Evolutionary conservation across 2,329 filamentous ascomycete species (phyloP), one percentile per base, ranked within the genome.

Genomic region (Colletotrichum sp.): DNA sequence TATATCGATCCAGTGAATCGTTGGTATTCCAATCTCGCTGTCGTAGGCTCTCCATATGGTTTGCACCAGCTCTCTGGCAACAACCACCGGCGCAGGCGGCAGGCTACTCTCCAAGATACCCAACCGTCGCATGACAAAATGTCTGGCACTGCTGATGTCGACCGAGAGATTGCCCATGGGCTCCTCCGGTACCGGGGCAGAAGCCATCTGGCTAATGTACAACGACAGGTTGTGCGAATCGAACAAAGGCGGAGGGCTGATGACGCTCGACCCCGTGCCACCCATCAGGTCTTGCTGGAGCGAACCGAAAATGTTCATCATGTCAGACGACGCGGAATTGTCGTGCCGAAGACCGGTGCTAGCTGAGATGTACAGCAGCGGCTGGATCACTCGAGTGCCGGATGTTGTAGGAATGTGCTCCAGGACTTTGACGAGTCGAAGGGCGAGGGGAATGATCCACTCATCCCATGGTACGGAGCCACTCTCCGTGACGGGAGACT

Each of bases 1-100:
- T 6, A 87, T 84, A 66, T 87, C 86, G 5, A 87, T 80, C 86
- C 86, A 87, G 58, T 87, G 86, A 1, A 85, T 85, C 12, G 81
- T 76, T 13, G 80, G 74, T 1, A 80, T 78, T 0, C 81, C 84
- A 5, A 82, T 80, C 62, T 87, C 86, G 5, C 75, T 78, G 43
- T 87, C 86, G 25, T 87, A 87, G 1, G 83, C 83, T 2, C 80
- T 81, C 86, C 86, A 87, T 3, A 87, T 84, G 0, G 84, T 82
- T n/a, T 81, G 84, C 9, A 87, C 80, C 2, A 87, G 80, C 55
- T 86, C 80, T 75, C 85, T 86, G 2, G 86, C 86, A n/a, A 87
- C 84, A 1, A 81, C 78, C 2, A 87, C 85, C 3, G 86, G 86
- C 13, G 84, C 85, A 4, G 86, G 86, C 5, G 85, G 86, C 8